Evolutionary conservation across 108 stramenopile genomes (phyloP), one percentile per base, ranked within the genome.

Genomic region (Cyclotella baltica): DNA sequence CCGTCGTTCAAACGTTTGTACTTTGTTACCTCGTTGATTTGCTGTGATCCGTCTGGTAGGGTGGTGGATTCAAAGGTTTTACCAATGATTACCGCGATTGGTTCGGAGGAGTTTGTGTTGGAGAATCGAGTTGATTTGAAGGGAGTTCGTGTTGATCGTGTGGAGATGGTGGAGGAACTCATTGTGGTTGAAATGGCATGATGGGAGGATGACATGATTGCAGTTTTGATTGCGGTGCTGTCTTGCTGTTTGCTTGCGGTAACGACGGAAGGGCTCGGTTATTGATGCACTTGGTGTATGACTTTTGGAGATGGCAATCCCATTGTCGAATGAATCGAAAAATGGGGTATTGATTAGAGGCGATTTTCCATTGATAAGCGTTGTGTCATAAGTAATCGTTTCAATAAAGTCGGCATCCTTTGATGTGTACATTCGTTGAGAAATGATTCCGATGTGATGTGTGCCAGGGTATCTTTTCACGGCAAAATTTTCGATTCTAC

Each of bases 1-100:
- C 80, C 80, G 55, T 81, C 80, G 20, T 36, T 57, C 20, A 81
- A 36, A 25, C 80, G 67, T 55, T 66, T 63, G 62, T 75, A 81
- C 30, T 63, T 69, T 1, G 68, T 81, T 19, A 59, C 43, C 48
- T 81, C 80, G 25, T 61, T 69, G 31, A 81, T 70, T 67, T 81
- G 72, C 51, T 81, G 67, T 23, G 67, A 68, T 40, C 80, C 80
- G 47, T 81, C 80, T 20, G 72, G 73, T 5, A 81, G 35, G 5
- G 68, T 74, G 57, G 51, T 81, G 22, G 72, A 64, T 53, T 81
- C 80, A 67, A 81, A 81, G 0, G 73, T 74, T 48, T 81, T 81
- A 50, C 80, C 80, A 22, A 81, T 63, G 62, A 81, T 53, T 20
- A 81, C 73, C 4, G 70, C 35, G 51, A 78, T 65, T 62, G 62